Evolutionary conservation across 2,329 filamentous ascomycete genomes (phyloP), one percentile per base, ranked within the genome.

Genomic region (Verticillium albo-atrum): DNA sequence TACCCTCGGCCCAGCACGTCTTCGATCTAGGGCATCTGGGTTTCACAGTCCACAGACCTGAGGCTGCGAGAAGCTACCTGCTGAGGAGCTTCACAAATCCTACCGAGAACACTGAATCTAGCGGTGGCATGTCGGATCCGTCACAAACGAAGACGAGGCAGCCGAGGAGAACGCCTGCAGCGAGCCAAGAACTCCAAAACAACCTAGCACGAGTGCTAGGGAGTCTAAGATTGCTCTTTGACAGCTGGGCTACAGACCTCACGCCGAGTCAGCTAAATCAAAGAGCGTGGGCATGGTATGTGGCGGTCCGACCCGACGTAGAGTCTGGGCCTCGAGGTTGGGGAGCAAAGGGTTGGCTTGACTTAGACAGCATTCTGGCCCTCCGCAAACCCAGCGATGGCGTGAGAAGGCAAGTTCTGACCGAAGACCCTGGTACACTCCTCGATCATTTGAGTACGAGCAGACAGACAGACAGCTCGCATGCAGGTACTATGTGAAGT

Each of bases 251-350:
- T 1, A 74, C 77, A n/a, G 80, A 85, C 30, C 71, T 96, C 34
- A 79, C 74, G 27, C 74, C 76, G 4, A 78, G 82, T 17, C 90
- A 96, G 67, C 76, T 96, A 57, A 90, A 96, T 69, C 81, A 82
- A 62, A 83, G 87, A 61, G 90, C 91, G 20, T 96, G 91, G 90
- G 77, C 77, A 12, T 96, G 92, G 92, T 96, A 96, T 72, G 79
- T 89, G 2, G 81, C 83, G 25, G 85, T 93, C 23, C 79, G 92
- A 63, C 92, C 92, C 1, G 87, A 91, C 23, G 89, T 96, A 2
- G 86, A 90, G 60, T 75, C 80, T 59, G 92, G 92, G 0, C 84
- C 85, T 54, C 84, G 86, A 23, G 92, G 92, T 2, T 96, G 92
- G 92, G 92, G 92, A 28, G 89, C 89, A 14, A 95, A 94, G 72